Evolutionary conservation across 352 stramenopile species (phyloP).

Genomic region (Thraustochytrium striatum): DNA sequence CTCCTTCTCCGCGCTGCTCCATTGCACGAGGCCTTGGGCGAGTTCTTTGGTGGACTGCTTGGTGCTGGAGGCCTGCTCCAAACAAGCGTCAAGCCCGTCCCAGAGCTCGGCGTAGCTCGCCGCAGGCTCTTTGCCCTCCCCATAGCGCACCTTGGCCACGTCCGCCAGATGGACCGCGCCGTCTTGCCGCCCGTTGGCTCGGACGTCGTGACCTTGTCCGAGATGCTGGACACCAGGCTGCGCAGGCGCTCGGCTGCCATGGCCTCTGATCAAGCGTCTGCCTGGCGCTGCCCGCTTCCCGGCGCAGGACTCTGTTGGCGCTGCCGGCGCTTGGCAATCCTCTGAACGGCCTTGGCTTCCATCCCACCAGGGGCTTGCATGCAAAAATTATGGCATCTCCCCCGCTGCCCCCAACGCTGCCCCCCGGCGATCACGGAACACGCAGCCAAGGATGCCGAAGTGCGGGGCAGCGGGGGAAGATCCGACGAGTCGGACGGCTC

Average conservation of each 20-base stretch:
- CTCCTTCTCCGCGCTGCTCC: slow-evolving; percentile 12
- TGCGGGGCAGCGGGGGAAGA: too few relatives aligned
- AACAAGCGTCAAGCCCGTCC: slow-evolving; percentile 29
- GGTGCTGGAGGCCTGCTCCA: slow-evolving; percentile 28
- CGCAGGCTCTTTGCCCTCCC: not conserved
- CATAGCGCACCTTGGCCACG: not conserved
- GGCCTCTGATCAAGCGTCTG: slow-evolving; percentile 60
- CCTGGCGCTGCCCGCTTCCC: too few relatives aligned
- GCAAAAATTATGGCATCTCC: too few relatives aligned
- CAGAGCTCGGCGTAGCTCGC: slow-evolving; percentile 8
- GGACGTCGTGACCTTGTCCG: not conserved
- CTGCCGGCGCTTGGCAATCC: too few relatives aligned
- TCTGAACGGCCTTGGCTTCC: too few relatives aligned
- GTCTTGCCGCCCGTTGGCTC: not conserved
- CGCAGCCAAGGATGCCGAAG: too few relatives aligned
- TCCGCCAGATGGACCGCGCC: not conserved
- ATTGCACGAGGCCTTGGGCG: slow-evolving; percentile 8
- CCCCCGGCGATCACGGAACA: too few relatives aligned
- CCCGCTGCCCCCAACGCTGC: too few relatives aligned
- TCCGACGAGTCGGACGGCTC: too few relatives aligned
- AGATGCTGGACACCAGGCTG: slow-evolving; percentile 34
- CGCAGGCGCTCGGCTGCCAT: slow-evolving; percentile 35
- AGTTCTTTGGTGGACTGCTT: slow-evolving; percentile 41
- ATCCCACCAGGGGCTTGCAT: too few relatives aligned
- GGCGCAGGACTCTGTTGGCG: too few relatives aligned